Conservation (phyloP, 2,329 filamentous ascomycete genomes). For the Ophiosphaerella korrae region DNA sequence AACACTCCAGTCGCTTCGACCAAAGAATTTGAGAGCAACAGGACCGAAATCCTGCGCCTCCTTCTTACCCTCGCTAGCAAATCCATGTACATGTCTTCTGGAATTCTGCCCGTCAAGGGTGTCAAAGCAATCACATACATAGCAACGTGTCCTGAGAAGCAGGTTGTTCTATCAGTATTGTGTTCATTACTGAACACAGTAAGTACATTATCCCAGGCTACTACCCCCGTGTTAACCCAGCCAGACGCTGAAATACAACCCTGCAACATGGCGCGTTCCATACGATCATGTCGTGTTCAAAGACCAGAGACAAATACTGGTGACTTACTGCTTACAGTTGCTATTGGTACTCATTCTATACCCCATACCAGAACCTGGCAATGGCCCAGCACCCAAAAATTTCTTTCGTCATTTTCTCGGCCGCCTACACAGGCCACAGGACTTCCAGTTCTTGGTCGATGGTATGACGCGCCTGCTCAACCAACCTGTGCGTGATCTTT, state of each 20-base stretch:
- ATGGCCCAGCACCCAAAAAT: conserved; percentile 75
- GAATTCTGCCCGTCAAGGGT: conserved; percentile 77
- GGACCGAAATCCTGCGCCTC: conserved; percentile 85
- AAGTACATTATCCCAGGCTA: conserved; percentile 45
- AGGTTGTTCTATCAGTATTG: conserved; percentile 84
- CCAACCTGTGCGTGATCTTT: conserved; percentile 65
- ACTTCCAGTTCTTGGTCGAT: conserved; percentile 96
- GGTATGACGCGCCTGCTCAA: conserved; percentile 92
- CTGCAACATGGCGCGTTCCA: conserved; percentile 88
- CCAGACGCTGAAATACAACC: conserved; percentile 92
- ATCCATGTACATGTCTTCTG: conserved; percentile 88
- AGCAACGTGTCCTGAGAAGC: conserved; percentile 85
- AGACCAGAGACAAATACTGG: conserved; percentile 85
- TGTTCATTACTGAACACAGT: conserved; percentile 95
- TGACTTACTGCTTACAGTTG: conserved; percentile 89
- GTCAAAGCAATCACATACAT: conserved; percentile 87
- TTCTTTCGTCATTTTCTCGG: conserved; percentile 92
- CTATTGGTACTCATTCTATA: conserved; percentile 86
- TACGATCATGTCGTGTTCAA: conserved; percentile 93
- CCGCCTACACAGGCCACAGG: conserved; percentile 86
- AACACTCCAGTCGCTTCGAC: conserved; percentile 86
- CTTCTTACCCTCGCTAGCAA: conserved; percentile 85
- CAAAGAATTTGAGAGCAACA: conserved; percentile 90
- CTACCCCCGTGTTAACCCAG: conserved; percentile 19
- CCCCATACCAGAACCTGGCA: conserved; percentile 78